Evolutionary conservation across 2,329 filamentous ascomycete species (phyloP).

Genomic region (Pseudopyricularia javanii): DNA sequence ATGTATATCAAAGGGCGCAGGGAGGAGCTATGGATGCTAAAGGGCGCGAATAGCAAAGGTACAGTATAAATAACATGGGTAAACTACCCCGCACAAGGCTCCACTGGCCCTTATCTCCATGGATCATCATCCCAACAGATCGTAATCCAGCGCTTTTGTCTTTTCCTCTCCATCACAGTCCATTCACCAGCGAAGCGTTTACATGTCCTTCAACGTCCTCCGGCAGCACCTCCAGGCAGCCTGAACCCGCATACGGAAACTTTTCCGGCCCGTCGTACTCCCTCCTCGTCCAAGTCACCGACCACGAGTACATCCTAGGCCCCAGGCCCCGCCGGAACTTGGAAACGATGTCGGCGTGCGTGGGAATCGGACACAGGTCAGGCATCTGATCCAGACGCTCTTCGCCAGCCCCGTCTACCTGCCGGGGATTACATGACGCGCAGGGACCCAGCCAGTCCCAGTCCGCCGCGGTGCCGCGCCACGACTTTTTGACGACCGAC

Average conservation of each 20-base stretch:
- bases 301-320: background rate
- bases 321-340: background rate
- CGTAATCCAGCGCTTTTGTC: too few relatives aligned
- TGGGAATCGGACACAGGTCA: background rate
- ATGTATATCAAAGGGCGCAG: too few relatives aligned
- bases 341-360: background rate
- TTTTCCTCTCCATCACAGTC: too few relatives aligned
- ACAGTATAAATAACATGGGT: too few relatives aligned
- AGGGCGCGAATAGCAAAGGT: too few relatives aligned
- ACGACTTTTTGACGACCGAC: background rate
- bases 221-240: background rate
- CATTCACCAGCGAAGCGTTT: too few relatives aligned
- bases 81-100: too few relatives aligned
- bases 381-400: background rate
- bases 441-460: background rate
- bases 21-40: too few relatives aligned
- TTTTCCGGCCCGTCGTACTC: background rate
- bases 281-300: background rate
- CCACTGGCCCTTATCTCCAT: too few relatives aligned
- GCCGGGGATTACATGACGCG: background rate
- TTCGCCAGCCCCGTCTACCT: background rate
- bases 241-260: background rate
- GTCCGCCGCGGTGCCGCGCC: background rate
- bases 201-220: background rate
- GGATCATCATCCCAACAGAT: too few relatives aligned